Evolutionary conservation across 2,329 filamentous ascomycete genomes (phyloP).

Genomic region (Fusarium haematococcum): DNA sequence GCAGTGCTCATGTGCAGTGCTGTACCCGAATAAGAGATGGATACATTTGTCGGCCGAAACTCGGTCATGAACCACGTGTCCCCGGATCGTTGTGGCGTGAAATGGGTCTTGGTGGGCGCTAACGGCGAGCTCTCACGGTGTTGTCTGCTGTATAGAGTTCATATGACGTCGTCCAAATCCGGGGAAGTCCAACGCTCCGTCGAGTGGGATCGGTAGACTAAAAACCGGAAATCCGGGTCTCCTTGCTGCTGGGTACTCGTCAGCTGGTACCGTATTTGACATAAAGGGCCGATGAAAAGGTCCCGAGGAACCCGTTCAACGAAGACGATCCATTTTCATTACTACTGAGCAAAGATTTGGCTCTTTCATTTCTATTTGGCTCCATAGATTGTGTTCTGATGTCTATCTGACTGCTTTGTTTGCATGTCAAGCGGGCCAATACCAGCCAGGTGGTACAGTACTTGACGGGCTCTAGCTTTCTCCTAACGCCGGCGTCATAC

Average conservation of each 20-base stretch:
- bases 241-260: background rate
- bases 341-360: background rate
- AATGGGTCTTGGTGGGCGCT: background rate
- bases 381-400: background rate
- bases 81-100: background rate
- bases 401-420: background rate
- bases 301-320: background rate
- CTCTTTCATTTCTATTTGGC: background rate
- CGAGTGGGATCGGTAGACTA: background rate
- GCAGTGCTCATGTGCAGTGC: background rate
- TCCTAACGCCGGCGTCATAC: background rate
- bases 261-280: background rate
- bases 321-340: background rate
- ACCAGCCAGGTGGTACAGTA: background rate
- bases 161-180: background rate
- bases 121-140: background rate
- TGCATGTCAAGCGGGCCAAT: background rate
- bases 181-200: background rate
- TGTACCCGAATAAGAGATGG: background rate
- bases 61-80: background rate
- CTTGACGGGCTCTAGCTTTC: background rate
- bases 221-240: background rate
- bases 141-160: background rate
- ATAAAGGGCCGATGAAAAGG: background rate
- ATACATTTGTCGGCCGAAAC: background rate